Evolutionary conservation across 306 rosid genomes (phyloP).

Genomic region (Dryas alaskensis): DNA sequence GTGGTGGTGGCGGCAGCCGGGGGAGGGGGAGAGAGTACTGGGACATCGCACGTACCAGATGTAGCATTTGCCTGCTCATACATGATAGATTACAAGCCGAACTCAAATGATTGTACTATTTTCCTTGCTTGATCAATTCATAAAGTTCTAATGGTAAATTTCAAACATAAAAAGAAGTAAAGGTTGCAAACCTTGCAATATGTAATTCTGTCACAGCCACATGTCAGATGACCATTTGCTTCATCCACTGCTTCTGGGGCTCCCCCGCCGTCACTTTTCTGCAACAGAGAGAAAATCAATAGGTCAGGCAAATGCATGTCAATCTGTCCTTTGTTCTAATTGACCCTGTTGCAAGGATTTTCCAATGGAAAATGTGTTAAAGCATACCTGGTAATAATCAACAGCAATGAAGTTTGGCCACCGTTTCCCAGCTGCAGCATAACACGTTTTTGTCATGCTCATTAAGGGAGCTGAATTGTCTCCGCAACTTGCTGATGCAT

Average conservation of each 20-base stretch:
- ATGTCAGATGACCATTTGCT: conserved; percentile 87
- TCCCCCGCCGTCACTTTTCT: conserved; percentile 96
- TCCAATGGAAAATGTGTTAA: not conserved
- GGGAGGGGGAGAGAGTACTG: conserved; percentile 85
- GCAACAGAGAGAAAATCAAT: conserved; percentile 18
- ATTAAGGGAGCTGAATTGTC: conserved; percentile 75
- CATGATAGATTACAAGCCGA: not conserved
- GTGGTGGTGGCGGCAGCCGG: conserved; percentile 48
- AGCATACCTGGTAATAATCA: conserved; percentile 71
- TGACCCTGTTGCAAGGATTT: not conserved
- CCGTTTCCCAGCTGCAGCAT: conserved; percentile 58
- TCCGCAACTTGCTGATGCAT: conserved; percentile 48
- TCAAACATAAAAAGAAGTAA: not conserved
- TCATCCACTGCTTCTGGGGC: conserved; percentile 87
- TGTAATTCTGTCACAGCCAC: conserved; percentile 85
- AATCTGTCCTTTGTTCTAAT: not conserved
- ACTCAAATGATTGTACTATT: not conserved
- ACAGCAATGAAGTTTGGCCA: conserved; percentile 97
- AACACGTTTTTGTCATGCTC: conserved; percentile 56
- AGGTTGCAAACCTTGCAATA: conserved; percentile 78
- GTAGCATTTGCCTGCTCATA: conserved; percentile 52
- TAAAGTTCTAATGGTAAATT: not conserved
- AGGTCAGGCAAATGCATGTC: not conserved
- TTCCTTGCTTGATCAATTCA: not conserved
- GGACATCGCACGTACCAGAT: conserved; percentile 72